Evolutionary conservation across 1,284 basidiomycete genomes (phyloP).

Genomic region (Pisolithus thermaeus): DNA sequence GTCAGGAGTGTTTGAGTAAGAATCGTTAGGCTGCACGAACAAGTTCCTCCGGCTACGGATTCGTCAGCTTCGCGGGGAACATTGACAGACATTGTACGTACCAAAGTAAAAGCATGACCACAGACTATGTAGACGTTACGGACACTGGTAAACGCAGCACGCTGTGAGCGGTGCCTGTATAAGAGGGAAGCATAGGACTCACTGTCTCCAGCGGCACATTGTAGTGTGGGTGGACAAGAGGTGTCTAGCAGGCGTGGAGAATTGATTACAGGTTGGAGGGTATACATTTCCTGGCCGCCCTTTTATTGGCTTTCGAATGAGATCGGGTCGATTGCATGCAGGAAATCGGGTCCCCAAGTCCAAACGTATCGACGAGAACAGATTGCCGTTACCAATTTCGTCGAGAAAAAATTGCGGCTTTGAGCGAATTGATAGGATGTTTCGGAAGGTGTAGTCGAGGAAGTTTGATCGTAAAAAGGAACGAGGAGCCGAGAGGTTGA

Average conservation of each 20-base stretch:
- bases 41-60: slow-evolving; percentile 26
- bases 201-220: slow-evolving; percentile 38
- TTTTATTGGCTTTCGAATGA: slow-evolving; percentile 23
- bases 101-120: slow-evolving; percentile 34
- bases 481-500: slow-evolving; percentile 10
- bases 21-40: slow-evolving; percentile 14
- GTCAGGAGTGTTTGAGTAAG: slow-evolving; percentile 14
- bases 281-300: slow-evolving; percentile 10
- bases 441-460: slow-evolving; percentile 30
- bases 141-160: slow-evolving; percentile 22
- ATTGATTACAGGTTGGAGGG: slow-evolving; percentile 1
- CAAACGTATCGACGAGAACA: slow-evolving; percentile 15
- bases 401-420: slow-evolving; percentile 20
- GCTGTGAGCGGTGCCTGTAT: slow-evolving; percentile 8
- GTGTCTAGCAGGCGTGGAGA: neutral
- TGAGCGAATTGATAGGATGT: slow-evolving; percentile 35
- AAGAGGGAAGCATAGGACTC: slow-evolving; percentile 10
- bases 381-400: slow-evolving; percentile 22
- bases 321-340: slow-evolving; percentile 18
- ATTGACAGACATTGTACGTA: slow-evolving; percentile 17
- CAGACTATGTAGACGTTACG: slow-evolving; percentile 38
- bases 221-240: slow-evolving; percentile 3
- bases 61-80: slow-evolving; percentile 4
- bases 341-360: neutral
- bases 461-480: slow-evolving; percentile 31